Evolutionary conservation across 768 basidiomycete species (phyloP).

Genomic region (Boletellus sp.): DNA sequence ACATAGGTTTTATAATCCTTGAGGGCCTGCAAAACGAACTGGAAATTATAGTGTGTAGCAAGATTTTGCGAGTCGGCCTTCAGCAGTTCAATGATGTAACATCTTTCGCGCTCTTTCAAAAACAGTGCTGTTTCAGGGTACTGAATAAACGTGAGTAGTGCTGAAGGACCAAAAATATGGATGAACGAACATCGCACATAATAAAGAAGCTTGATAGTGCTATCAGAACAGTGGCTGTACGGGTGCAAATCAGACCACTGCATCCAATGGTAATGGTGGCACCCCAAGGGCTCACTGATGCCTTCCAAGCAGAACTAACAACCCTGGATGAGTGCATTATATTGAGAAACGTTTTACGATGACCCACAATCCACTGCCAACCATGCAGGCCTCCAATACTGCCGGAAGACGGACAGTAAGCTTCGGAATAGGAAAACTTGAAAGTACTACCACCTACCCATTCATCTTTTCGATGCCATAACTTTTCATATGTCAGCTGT

Average conservation of each 20-base stretch:
- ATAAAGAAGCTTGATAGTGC: constrained; percentile 37
- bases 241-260: not conserved
- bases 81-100: constrained; percentile 37
- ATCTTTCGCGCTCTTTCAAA: constrained; percentile 41
- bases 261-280: not conserved
- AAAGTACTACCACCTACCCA: constrained; percentile 23
- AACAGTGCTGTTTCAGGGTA: constrained; percentile 54
- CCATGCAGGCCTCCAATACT: constrained; percentile 30
- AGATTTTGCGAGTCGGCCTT: constrained; percentile 40
- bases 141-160: constrained; percentile 17
- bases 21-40: constrained; percentile 47
- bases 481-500: constrained; percentile 18
- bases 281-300: constrained; percentile 4
- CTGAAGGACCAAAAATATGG: not conserved
- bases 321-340: not conserved
- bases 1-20: constrained; percentile 39
- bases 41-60: constrained; percentile 40
- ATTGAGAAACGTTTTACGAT: too few species aligned
- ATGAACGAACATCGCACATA: constrained; percentile 45
- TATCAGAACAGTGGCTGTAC: constrained; percentile 11
- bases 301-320: constrained; percentile 31
- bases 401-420: not conserved
- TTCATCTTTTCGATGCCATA: constrained; percentile 18
- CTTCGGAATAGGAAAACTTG: not conserved
- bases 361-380: constrained; percentile 37